phyloP scores from a whole-genome alignment of 73 alveolate species.

The Breviolum minutum region DNA sequence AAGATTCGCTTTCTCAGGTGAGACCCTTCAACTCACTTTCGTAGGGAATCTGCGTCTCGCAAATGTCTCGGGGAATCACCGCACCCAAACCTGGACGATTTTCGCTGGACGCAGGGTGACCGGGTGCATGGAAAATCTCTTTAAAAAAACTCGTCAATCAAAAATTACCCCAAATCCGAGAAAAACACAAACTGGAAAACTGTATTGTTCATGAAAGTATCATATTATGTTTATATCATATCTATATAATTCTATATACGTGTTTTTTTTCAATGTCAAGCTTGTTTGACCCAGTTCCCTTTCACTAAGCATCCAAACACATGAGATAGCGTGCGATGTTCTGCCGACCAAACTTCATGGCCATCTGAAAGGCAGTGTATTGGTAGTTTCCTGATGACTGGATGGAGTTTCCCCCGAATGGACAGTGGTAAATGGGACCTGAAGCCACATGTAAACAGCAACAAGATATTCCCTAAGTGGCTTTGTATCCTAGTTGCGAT shows the following conservation, averaged over 20 bases:
- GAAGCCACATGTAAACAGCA: no score
- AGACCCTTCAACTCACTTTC: conserved; percentile 88
- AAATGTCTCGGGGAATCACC: conserved; percentile 92
- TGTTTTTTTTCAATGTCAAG: no score
- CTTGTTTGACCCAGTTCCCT: no score
- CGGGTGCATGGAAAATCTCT: no score
- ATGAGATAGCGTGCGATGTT: conserved; percentile 54
- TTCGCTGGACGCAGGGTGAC: no score
- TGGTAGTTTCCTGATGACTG: conserved; percentile 58
- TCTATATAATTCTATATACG: no score
- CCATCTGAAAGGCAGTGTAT: conserved; percentile 88
- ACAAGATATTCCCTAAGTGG: no score
- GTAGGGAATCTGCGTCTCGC: conserved; percentile 91
- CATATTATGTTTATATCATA: no score
- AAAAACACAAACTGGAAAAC: background rate
- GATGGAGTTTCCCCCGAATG: no score
- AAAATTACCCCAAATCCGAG: background rate
- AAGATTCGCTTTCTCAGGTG: background rate
- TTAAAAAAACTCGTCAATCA: background rate
- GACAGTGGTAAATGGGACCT: no score
- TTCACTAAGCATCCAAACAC: conserved; percentile 37
- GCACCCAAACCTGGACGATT: conserved; percentile 64
- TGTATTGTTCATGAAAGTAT: no score
- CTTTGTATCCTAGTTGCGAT: no score
- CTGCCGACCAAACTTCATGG: conserved; percentile 89